Percentiles rank a stretch among this genome's conserved stretches.
These are phyloP conservation scores for Blumeriella jaapii DNA, from an alignment of 2,329 filamentous ascomycete genomes.

Conservation along the genomic window DNA sequence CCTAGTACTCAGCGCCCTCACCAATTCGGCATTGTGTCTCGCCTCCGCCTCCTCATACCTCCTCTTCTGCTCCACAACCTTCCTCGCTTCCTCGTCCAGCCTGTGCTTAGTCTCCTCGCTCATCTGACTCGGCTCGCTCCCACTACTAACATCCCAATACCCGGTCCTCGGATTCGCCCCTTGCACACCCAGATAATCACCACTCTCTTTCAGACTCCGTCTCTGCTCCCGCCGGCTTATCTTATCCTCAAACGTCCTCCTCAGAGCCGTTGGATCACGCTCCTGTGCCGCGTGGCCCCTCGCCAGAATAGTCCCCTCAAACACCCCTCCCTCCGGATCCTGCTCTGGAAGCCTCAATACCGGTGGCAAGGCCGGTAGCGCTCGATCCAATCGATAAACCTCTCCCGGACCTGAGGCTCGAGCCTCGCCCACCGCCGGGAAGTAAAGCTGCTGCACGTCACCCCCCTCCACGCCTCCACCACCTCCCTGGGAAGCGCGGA, in stretches of 20 bases:
- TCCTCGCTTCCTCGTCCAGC: slow-evolving; percentile 18
- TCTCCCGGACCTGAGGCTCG: too few relatives aligned
- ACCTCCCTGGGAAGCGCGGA: too few relatives aligned
- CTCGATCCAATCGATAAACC: too few relatives aligned
- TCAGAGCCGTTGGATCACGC: slow-evolving; percentile 16
- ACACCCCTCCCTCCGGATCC: too few relatives aligned
- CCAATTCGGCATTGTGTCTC: slow-evolving; percentile 28
- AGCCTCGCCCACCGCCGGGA: too few relatives aligned
- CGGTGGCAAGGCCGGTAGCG: too few relatives aligned
- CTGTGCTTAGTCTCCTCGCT: slow-evolving; percentile 26
- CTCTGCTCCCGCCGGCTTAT: slow-evolving; percentile 28
- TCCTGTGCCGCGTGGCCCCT: too few relatives aligned
- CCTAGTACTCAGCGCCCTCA: slow-evolving; percentile 24
- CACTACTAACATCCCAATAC: slow-evolving; percentile 35
- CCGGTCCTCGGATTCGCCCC: slow-evolving; percentile 47
- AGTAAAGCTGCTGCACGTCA: too few relatives aligned
- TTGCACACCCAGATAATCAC: slow-evolving; percentile 47
- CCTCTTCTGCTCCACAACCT: slow-evolving; percentile 9
- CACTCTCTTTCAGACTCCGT: slow-evolving; percentile 38
- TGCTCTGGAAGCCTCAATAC: too few relatives aligned
- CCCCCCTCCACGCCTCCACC: too few relatives aligned
- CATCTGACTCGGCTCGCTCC: slow-evolving; percentile 14
- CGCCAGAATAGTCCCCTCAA: too few relatives aligned
- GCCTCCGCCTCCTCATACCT: slow-evolving; percentile 28
- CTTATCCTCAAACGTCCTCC: slow-evolving; percentile 13